These are phyloP conservation scores for Hylodesmum podocarpum DNA, from an alignment of 306 rosid genomes.

Conservation along the genomic window DNA sequence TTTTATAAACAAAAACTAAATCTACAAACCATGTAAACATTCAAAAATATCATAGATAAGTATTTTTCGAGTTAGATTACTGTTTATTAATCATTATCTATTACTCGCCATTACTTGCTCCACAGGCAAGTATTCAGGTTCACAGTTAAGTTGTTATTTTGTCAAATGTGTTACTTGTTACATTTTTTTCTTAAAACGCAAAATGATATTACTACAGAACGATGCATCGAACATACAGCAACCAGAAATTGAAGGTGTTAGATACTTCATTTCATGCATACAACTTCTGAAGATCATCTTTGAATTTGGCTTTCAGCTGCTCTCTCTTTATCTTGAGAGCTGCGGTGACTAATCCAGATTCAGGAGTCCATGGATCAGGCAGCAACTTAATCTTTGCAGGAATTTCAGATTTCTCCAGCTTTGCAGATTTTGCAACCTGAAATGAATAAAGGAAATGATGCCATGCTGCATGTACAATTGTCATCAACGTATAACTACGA, in stretches of 20 bases:
- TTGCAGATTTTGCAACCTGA: slow-evolving; percentile 71
- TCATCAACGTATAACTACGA: background rate
- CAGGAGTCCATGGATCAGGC: slow-evolving; percentile 85
- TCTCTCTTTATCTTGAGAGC: slow-evolving; percentile 93
- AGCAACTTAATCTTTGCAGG: slow-evolving; percentile 76
- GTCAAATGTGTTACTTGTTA: background rate
- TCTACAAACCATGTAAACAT: too few relatives aligned
- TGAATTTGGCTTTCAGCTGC: slow-evolving; percentile 73
- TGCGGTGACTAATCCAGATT: slow-evolving; percentile 91
- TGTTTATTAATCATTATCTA: background rate
- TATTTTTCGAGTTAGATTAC: background rate
- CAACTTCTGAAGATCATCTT: slow-evolving; percentile 62
- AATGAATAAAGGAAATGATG: background rate
- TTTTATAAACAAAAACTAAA: too few relatives aligned
- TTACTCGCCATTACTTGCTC: background rate
- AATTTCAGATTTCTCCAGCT: slow-evolving; percentile 69
- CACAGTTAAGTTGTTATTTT: background rate
- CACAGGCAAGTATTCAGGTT: background rate
- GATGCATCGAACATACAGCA: background rate
- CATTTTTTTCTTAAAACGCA: background rate
- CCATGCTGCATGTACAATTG: background rate
- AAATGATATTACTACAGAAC: background rate
- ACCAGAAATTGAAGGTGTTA: background rate
- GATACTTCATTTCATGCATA: slow-evolving; percentile 62
- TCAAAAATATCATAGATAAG: too few relatives aligned